Conservation (phyloP, 139 green algal genomes). For the Volvox reticuliferus region DNA sequence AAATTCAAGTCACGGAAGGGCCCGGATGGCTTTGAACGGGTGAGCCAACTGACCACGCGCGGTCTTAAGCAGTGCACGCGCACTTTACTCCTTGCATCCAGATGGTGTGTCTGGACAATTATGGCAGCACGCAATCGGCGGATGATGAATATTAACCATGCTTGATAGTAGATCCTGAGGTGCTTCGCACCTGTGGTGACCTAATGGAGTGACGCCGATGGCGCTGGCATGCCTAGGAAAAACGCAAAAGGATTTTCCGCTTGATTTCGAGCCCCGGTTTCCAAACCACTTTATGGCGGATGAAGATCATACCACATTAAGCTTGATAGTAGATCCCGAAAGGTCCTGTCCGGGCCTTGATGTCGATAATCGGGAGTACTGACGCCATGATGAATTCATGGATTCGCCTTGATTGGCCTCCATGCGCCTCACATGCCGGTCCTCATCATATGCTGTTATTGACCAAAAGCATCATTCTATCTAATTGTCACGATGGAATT, state of each 20-base stretch:
- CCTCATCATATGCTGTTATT: too few species aligned
- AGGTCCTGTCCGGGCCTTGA: not conserved
- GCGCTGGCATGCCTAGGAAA: too few species aligned
- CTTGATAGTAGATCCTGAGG: slow-evolving; percentile 44
- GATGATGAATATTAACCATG: not conserved
- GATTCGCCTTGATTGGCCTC: too few species aligned
- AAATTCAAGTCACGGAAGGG: slow-evolving; percentile 51
- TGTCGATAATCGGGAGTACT: not conserved
- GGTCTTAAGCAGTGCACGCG: too few species aligned
- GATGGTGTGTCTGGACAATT: not conserved
- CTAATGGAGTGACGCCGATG: not conserved
- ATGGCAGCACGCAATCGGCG: not conserved
- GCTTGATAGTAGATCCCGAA: slow-evolving; percentile 48
- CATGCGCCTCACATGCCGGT: too few species aligned
- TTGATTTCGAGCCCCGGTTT: too few species aligned
- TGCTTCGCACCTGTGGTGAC: not conserved
- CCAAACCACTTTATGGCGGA: not conserved
- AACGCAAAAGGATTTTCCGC: too few species aligned
- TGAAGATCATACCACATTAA: not conserved
- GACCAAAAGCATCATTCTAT: too few species aligned
- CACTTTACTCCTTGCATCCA: not conserved
- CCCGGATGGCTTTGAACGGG: slow-evolving; percentile 9
- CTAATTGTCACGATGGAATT: too few species aligned
- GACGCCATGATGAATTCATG: not conserved
- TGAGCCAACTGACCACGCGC: too few species aligned